Base-by-base conservation (phyloP, 1,284 basidiomycete genomes). In the Cutaneotrichosporon sp. region DNA sequence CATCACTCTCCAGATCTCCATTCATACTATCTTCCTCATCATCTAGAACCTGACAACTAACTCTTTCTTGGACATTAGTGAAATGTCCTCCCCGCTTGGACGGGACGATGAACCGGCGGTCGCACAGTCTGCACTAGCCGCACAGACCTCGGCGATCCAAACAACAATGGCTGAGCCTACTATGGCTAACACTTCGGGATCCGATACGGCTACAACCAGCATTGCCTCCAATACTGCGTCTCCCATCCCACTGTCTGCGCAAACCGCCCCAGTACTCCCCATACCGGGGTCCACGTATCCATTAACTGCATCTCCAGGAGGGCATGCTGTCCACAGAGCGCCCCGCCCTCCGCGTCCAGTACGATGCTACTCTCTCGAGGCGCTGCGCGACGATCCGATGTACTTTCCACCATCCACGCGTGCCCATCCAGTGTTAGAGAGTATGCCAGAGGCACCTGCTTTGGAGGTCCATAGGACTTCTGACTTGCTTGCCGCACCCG, bases 351-450 rank as follows among this genome's bases (percentile, higher is more conserved):
- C 42, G 5, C 57, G 57, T 11, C 58, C 47, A 13, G n/a, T 18
- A 21, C 58, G 58, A 59, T 59, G 58, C 58, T 59, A 59, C 58
- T 59, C 58, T 1, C 26, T 59, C 58, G 58, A 59, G n/a, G 58
- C 49, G 11, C 14, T 59, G 21, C 32, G 32, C 21, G 49, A 55
- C n/a, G 49, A 50, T 13, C 49, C 22, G 13, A 11, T 50, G 1
- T 13, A 26, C 49, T 50, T 26, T 22, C 14, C 49, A 21, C 30
- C 22, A 7, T 22, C 49, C 4, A 22, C n/a, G 7, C 9, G 49
- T 9, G 22, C 49, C 2, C n/a, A 22, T 10, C 22, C 22, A 21
- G 22, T 13, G 6, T 1, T 50, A 4, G 49, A 30, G 42, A n/a
- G 42, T n/a, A 46, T 46, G 42, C 42, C 42, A 4, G 42, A 46